A percentile compares a stretch with the other conserved stretches of the same genome.
These are phyloP conservation scores for Elongisporangium senticosum DNA, from an alignment of 352 stramenopile species.

Conservation along the genomic window DNA sequence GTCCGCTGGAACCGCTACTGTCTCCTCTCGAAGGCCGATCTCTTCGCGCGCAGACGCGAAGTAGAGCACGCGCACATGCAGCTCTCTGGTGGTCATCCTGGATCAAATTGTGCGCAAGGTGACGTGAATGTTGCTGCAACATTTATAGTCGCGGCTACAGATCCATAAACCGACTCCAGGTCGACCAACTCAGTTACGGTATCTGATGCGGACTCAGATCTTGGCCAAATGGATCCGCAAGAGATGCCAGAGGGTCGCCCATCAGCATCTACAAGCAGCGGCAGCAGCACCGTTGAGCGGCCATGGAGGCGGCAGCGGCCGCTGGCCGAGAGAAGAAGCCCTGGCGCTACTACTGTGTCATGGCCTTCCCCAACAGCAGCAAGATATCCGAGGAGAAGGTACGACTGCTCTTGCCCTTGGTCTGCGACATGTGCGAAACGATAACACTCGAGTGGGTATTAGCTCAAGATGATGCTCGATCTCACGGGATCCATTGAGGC, in stretches of 20 bases:
- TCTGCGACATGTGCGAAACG: constrained; percentile 7
- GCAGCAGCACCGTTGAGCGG: neutral
- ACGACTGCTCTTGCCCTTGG: neutral
- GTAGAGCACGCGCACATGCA: constrained; percentile 75
- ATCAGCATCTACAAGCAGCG: neutral
- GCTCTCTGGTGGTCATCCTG: neutral
- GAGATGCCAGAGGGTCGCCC: constrained; percentile 7
- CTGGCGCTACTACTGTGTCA: constrained; percentile 67
- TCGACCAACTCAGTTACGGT: neutral
- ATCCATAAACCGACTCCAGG: neutral
- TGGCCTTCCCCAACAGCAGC: constrained; percentile 40
- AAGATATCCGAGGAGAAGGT: constrained; percentile 38
- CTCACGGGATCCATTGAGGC: constrained; percentile 35
- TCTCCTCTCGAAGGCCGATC: constrained; percentile 66
- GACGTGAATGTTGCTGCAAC: neutral
- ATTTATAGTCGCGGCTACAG: neutral
- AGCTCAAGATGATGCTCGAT: constrained; percentile 49
- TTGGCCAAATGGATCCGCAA: constrained; percentile 25
- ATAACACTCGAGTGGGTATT: constrained; percentile 1
- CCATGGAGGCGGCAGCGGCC: constrained; percentile 3
- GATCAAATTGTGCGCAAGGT: neutral
- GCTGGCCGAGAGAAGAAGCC: constrained; percentile 31
- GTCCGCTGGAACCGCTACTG: constrained; percentile 18
- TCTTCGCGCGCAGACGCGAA: constrained; percentile 73
- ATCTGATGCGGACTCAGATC: neutral